A percentile compares a stretch with the other conserved stretches of the same genome.
Evolutionary conservation across 2,329 filamentous ascomycete genomes (phyloP).

Genomic region (Emergomyces africanus): DNA sequence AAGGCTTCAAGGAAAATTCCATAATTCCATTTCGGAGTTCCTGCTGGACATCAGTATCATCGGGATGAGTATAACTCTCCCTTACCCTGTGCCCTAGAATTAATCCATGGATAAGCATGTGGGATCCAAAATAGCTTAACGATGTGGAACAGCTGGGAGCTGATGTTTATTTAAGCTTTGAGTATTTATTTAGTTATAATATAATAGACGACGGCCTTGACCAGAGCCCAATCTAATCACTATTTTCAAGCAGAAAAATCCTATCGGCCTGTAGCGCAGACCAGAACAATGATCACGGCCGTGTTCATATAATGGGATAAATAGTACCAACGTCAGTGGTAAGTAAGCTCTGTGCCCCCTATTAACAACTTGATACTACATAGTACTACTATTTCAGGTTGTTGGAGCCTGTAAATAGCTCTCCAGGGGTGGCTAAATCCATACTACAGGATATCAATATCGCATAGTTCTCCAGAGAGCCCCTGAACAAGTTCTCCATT

Average conservation of each 20-base stretch:
- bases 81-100: not conserved
- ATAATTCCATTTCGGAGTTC: not conserved
- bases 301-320: no score
- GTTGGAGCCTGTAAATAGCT: not conserved
- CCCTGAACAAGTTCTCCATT: slow-evolving; percentile 7
- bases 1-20: not conserved
- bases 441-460: slow-evolving; percentile 1
- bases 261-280: no score
- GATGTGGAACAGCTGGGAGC: not conserved
- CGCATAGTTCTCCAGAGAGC: not conserved
- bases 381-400: not conserved
- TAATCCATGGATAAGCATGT: not conserved
- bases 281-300: no score
- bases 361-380: not conserved
- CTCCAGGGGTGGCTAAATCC: not conserved
- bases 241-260: not conserved
- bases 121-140: not conserved
- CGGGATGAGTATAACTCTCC: not conserved
- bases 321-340: no score
- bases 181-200: not conserved
- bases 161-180: no score
- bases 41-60: no score
- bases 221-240: not conserved
- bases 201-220: not conserved
- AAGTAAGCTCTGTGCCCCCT: not conserved